Percentiles rank a stretch among this genome's conserved stretches.
phyloP scores from a whole-genome alignment of 345 rosid species.

The Syzygium oleosum region DNA sequence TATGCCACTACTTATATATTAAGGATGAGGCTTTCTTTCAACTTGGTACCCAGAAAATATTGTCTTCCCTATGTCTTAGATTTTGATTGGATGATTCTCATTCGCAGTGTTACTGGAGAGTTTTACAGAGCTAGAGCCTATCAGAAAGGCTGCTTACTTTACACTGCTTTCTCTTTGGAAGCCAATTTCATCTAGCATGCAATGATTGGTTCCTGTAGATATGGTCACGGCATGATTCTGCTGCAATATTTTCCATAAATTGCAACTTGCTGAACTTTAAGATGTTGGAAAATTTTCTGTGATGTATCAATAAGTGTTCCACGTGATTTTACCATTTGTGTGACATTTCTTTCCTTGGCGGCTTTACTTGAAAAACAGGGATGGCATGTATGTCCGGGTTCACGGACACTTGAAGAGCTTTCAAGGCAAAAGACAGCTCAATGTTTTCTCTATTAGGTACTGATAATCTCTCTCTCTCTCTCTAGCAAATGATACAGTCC shows the following conservation, averaged over 20 bases:
- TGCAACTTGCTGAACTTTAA: background rate
- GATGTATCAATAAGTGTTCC: background rate
- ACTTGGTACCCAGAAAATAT: background rate
- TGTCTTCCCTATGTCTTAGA: background rate
- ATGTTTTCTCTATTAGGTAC: conserved; percentile 72
- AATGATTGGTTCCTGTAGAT: background rate
- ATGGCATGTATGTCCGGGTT: conserved; percentile 82
- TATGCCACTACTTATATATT: background rate
- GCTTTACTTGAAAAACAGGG: conserved; percentile 23
- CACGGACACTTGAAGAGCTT: conserved; percentile 72
- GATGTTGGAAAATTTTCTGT: background rate
- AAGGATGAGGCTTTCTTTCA: background rate
- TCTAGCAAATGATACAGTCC: background rate
- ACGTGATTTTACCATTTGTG: background rate
- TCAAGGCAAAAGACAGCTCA: conserved; percentile 64
- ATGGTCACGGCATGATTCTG: background rate
- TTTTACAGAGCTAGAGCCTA: background rate
- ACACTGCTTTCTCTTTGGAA: background rate
- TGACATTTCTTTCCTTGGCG: background rate
- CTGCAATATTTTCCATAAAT: background rate
- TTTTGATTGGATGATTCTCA: background rate
- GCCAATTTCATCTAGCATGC: background rate
- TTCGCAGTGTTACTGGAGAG: background rate
- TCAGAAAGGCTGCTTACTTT: background rate
- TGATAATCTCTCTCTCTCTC: background rate